Percentiles rank a stretch among this genome's conserved stretches.
Evolutionary conservation across 2,329 filamentous ascomycete species (phyloP).

Genomic region (Arthrobotrys musiformis): DNA sequence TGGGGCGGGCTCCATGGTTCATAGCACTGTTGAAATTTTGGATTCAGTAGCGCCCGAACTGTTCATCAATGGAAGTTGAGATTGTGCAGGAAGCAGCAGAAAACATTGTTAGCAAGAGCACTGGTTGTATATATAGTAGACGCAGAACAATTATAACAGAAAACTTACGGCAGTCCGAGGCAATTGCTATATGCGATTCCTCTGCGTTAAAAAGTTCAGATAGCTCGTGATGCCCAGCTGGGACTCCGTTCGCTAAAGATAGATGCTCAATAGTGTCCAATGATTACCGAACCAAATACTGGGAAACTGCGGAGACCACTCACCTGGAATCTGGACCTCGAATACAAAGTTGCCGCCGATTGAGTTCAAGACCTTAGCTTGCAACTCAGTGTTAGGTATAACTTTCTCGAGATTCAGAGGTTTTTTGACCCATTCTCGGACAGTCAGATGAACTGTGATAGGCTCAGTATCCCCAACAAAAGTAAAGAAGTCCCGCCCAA

Average conservation of each 20-base stretch:
- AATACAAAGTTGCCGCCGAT: not conserved
- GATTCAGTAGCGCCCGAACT: constrained; percentile 13
- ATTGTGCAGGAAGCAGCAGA: not conserved
- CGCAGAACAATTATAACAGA: no score
- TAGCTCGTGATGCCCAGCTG: constrained; percentile 16
- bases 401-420: not conserved
- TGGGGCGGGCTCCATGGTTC: not conserved
- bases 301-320: no score
- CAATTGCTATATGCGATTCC: constrained; percentile 20
- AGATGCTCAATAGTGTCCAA: no score
- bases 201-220: constrained; percentile 10
- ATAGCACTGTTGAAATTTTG: constrained; percentile 3
- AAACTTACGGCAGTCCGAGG: constrained; percentile 24
- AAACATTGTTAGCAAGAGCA: no score
- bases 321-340: not conserved
- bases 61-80: not conserved
- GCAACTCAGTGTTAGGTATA: not conserved
- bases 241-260: constrained; percentile 8
- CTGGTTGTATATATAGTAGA: no score
- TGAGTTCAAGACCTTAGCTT: not conserved
- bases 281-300: no score
- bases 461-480: not conserved
- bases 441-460: not conserved
- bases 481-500: constrained; percentile 1
- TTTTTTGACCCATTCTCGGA: not conserved